Base-by-base conservation (phyloP, 495 filamentous ascomycete species). In the Penicillium turbatum region DNA sequence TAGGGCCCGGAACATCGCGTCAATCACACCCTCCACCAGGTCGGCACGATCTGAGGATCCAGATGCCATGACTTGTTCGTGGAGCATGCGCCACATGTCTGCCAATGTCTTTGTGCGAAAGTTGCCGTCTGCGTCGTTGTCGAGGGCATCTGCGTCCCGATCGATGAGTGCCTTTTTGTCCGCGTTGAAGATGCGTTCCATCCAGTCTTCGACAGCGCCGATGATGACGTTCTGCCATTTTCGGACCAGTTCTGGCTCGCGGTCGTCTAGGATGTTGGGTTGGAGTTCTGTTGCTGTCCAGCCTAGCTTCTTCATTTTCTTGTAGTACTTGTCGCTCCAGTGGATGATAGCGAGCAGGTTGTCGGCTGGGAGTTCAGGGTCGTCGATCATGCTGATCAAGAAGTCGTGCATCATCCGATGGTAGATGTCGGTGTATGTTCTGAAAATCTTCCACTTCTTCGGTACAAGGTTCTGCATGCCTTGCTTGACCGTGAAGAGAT, bases 21-120 rank as follows among this genome's bases (percentile, higher is more conserved):
- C 92, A 32, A 96, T 83, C 32, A 97, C 90, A 40, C 93, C 93
- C 69, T 96, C 90, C 7, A 88, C 85, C 0, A 99, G 87, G 60
- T 97, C 93, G 8, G 81, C 77, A 15, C 92, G 86, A 50, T 89
- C 81, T 13, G 89, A 93, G 57, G 87, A 84, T 9, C 81, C 82
- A 6, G 93, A 89, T 5, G 88, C 89, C 41, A 84, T 77, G 34
- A 95, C 77, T 65, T 99, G 91, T 64, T 97, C 92, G 43, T 88
- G 82, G 42, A 99, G 77, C 93, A 99, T 97, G 38, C 89, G 86
- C 90, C 95, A 99, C 85, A 97, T 87, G 59, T 95, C 90, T 53
- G 87, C 86, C 50, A 96, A 74, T 26, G 89, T 93, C 69, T 87
- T 88, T 35, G 90, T 97, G 21, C 90, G 87, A 79, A 95, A 91